Conservation (phyloP, 2,329 filamentous ascomycete genomes). For the Claviceps sp. region DNA sequence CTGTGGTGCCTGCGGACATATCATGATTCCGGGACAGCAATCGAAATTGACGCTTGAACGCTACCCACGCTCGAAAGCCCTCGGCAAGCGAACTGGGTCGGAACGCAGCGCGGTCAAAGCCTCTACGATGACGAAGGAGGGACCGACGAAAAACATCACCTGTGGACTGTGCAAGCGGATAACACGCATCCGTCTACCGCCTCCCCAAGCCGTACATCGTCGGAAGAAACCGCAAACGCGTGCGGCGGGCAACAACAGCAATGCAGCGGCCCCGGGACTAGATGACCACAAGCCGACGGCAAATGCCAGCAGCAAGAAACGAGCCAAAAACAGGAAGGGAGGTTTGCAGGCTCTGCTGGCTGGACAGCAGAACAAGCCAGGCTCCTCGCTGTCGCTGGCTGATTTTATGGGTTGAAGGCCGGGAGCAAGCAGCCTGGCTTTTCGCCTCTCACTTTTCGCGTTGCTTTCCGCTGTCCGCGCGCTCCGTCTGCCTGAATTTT, state of each 20-base stretch:
- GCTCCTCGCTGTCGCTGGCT: conserved; percentile 35
- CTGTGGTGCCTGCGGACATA: conserved; percentile 48
- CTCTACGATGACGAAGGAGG: conserved; percentile 1
- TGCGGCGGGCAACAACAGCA: conserved; percentile 7
- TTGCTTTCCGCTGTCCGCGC: no score
- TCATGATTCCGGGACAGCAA: conserved; percentile 40
- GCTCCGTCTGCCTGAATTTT: no score
- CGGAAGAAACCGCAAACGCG: conserved; percentile 9
- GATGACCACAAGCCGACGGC: conserved; percentile 13
- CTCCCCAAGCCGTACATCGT: conserved; percentile 20
- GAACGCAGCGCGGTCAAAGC: not conserved
- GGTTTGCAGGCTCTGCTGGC: conserved; percentile 52
- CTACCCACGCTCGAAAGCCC: not conserved
- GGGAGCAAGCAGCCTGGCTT: no score
- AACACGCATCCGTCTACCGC: conserved; percentile 27
- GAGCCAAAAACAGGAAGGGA: conserved; percentile 50
- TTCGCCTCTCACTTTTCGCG: no score
- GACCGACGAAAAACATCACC: conserved; percentile 16
- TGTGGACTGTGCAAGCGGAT: conserved; percentile 32
- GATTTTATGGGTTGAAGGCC: conserved; percentile 31
- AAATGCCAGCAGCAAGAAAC: conserved; percentile 50
- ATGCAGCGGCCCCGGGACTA: not conserved
- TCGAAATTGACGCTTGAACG: conserved; percentile 26
- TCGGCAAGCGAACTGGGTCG: conserved; percentile 1
- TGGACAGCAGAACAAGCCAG: conserved; percentile 32